Percentiles rank a stretch among this genome's conserved stretches.
phyloP scores from a whole-genome alignment of 1,284 basidiomycete species.

The Testicularia cyperi region DNA sequence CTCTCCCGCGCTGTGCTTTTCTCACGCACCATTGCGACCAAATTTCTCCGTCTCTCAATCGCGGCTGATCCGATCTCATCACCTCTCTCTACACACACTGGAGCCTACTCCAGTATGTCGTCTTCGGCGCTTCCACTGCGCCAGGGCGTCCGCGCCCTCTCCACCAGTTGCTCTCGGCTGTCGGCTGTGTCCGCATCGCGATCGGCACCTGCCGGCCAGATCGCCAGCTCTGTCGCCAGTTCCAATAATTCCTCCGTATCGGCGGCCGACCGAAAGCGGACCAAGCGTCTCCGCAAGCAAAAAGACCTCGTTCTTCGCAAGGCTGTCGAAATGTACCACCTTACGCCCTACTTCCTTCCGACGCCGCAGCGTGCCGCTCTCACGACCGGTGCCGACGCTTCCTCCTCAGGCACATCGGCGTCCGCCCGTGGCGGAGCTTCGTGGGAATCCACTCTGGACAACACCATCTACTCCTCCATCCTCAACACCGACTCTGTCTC shows the following conservation, averaged over 20 bases:
- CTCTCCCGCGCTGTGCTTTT: too few relatives aligned
- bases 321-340: constrained; percentile 56
- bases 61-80: too few relatives aligned
- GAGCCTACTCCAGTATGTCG: too few relatives aligned
- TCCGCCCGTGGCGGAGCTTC: neutral
- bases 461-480: constrained; percentile 31
- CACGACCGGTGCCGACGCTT: constrained; percentile 3
- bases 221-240: neutral
- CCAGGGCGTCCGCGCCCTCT: neutral
- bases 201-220: neutral
- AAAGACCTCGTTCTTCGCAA: constrained; percentile 46
- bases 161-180: neutral
- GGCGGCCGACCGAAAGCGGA: constrained; percentile 5
- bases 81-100: too few relatives aligned
- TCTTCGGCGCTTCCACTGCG: too few relatives aligned
- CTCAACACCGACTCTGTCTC: constrained; percentile 30
- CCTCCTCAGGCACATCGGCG: constrained; percentile 2
- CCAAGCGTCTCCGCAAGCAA: constrained; percentile 19
- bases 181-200: neutral
- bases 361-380: constrained; percentile 12
- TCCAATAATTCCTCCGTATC: too few relatives aligned
- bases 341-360: constrained; percentile 52
- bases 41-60: too few relatives aligned
- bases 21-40: too few relatives aligned
- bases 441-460: constrained; percentile 31